Percentiles rank a stretch among this genome's conserved stretches.
Conservation (phyloP, 2,329 filamentous ascomycete species). For the Verticillium tricorpus region DNA sequence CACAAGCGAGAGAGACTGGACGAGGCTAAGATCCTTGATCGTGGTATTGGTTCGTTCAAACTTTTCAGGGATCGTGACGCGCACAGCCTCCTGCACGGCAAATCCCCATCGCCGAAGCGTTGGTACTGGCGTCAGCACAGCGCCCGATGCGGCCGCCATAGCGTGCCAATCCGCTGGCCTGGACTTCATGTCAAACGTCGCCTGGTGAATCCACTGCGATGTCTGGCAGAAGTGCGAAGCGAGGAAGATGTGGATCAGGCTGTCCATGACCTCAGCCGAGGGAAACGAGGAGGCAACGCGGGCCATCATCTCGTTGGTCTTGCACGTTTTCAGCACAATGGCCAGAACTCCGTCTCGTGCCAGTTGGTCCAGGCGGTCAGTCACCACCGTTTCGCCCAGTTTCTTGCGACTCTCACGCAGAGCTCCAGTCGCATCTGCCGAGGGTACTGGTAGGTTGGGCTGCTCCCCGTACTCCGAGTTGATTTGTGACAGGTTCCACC, state of each 20-base stretch:
- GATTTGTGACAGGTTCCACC: conserved; percentile 40
- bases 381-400: conserved; percentile 31
- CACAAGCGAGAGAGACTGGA: conserved; percentile 43
- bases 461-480: conserved; percentile 41
- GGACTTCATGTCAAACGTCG: conserved; percentile 51
- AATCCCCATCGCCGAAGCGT: conserved; percentile 58
- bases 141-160: conserved; percentile 56
- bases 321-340: conserved; percentile 57
- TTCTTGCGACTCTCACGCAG: conserved; percentile 32
- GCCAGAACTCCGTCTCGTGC: conserved; percentile 60
- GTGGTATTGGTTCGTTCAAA: conserved; percentile 46
- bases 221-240: conserved; percentile 52
- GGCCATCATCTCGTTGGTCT: conserved; percentile 40
- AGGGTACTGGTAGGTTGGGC: conserved; percentile 38
- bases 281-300: conserved; percentile 58
- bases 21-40: conserved; percentile 40
- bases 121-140: conserved; percentile 51
- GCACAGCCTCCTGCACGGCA: conserved; percentile 48
- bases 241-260: conserved; percentile 56
- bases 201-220: conserved; percentile 57
- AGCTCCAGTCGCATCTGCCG: conserved; percentile 30
- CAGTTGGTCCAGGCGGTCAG: conserved; percentile 39
- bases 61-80: conserved; percentile 22
- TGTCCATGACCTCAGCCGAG: conserved; percentile 55
- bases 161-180: conserved; percentile 56